Evolutionary conservation across 1,284 basidiomycete species (phyloP).

Genomic region (Ceratobasidium sp.): DNA sequence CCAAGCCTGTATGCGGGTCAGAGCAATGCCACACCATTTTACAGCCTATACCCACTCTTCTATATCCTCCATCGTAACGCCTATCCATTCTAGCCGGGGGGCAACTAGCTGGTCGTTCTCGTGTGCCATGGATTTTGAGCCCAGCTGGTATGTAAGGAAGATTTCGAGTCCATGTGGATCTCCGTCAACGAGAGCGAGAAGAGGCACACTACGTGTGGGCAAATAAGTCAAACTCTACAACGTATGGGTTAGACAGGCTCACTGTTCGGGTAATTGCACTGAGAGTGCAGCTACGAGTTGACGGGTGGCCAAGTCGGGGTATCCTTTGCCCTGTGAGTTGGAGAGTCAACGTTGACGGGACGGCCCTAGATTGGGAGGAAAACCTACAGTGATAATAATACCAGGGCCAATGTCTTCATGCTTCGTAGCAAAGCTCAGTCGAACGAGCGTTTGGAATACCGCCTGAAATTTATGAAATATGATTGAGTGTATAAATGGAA

Average conservation of each 20-base stretch:
- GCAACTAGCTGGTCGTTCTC: conserved; percentile 73
- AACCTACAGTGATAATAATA: conserved; percentile 74
- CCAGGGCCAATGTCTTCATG: conserved; percentile 65
- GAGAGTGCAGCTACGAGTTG: conserved; percentile 79
- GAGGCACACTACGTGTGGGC: conserved; percentile 65
- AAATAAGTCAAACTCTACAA: background rate
- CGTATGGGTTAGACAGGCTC: conserved; percentile 45
- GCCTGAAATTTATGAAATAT: conserved; percentile 64
- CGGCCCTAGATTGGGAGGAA: background rate
- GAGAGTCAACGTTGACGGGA: background rate
- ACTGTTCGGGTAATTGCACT: conserved; percentile 68
- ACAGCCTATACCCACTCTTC: conserved; percentile 58
- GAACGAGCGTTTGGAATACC: conserved; percentile 84
- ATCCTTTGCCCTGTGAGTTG: conserved; percentile 85
- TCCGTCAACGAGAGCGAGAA: conserved; percentile 85
- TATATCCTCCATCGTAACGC: conserved; percentile 77
- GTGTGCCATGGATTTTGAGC: conserved; percentile 70
- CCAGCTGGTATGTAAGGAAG: conserved; percentile 82
- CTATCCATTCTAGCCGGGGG: conserved; percentile 77
- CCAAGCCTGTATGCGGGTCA: conserved; percentile 30
- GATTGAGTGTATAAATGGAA: background rate
- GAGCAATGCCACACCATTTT: background rate
- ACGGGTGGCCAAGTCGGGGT: conserved; percentile 89
- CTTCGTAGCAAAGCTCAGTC: conserved; percentile 62
- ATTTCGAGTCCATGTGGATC: conserved; percentile 93